phyloP scores from a whole-genome alignment of 441 rosid genomes.

The Croton setiger region DNA sequence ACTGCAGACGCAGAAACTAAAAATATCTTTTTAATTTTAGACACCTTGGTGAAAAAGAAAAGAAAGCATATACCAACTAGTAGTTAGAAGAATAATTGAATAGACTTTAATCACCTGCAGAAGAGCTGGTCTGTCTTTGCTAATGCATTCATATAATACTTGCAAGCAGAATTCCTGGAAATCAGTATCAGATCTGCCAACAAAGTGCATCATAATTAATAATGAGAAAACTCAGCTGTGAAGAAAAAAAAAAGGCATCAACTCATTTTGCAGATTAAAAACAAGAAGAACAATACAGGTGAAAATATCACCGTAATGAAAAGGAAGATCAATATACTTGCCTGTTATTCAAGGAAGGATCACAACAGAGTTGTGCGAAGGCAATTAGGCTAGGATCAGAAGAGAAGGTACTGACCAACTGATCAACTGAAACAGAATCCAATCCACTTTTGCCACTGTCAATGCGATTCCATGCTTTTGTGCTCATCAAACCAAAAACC shows the following conservation, averaged over 20 bases:
- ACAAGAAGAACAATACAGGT: too few relatives aligned
- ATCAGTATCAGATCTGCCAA: slow-evolving; percentile 70
- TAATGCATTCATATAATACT: slow-evolving; percentile 91
- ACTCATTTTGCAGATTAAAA: not conserved
- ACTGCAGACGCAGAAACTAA: not conserved
- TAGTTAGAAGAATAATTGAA: not conserved
- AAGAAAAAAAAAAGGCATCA: not conserved
- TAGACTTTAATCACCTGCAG: slow-evolving; percentile 59
- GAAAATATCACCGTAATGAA: not conserved
- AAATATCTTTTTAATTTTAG: not conserved
- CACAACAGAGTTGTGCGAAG: slow-evolving; percentile 92
- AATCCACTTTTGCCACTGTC: slow-evolving; percentile 37
- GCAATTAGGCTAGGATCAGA: slow-evolving; percentile 97
- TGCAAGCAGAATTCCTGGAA: slow-evolving; percentile 97
- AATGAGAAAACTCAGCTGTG: not conserved
- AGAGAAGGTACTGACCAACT: slow-evolving; percentile 91
- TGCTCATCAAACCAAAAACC: slow-evolving; percentile 74
- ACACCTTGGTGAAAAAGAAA: not conserved
- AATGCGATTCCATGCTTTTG: slow-evolving; percentile 35
- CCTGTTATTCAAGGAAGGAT: slow-evolving; percentile 86
- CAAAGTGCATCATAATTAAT: slow-evolving; percentile 18
- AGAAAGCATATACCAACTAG: not conserved
- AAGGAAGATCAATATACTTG: slow-evolving; percentile 18
- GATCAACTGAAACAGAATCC: slow-evolving; percentile 70
- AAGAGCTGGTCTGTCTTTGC: slow-evolving; percentile 96